Evolutionary conservation across 768 basidiomycete genomes (phyloP).

Genomic region (Auricularia sp.): DNA sequence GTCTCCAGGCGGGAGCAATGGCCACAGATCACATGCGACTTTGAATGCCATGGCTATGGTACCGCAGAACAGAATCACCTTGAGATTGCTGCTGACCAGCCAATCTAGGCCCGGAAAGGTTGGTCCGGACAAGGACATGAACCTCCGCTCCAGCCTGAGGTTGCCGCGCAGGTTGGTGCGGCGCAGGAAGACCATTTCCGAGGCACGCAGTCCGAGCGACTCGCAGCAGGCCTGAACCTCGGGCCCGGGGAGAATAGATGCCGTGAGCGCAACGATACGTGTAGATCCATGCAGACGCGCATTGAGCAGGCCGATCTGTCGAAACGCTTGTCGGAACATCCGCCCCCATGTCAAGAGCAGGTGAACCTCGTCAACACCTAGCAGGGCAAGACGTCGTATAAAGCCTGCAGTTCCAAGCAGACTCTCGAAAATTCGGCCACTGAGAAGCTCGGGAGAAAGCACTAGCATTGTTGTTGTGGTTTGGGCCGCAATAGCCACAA

Average conservation of each 20-base stretch:
- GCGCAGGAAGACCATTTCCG: slow-evolving; percentile 8
- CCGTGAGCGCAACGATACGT: slow-evolving; percentile 9
- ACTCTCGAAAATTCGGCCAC: slow-evolving; percentile 7
- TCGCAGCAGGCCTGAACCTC: slow-evolving; percentile 5
- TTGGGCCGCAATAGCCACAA: too few species aligned
- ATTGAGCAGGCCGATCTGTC: slow-evolving; percentile 4
- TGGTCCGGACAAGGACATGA: too few species aligned
- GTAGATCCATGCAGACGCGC: slow-evolving; percentile 4
- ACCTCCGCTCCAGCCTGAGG: too few species aligned
- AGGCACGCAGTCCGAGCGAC: slow-evolving; percentile 8
- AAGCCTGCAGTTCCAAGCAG: slow-evolving; percentile 8
- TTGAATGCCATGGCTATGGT: too few species aligned
- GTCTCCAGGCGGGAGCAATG: too few species aligned
- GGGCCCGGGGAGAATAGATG: slow-evolving; percentile 7
- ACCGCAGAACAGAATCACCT: too few species aligned
- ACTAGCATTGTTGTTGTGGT: slow-evolving; percentile 1
- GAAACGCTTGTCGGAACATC: slow-evolving; percentile 9
- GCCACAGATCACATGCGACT: too few species aligned
- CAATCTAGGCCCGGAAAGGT: too few species aligned
- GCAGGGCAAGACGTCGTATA: slow-evolving; percentile 1
- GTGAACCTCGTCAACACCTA: slow-evolving; percentile 15
- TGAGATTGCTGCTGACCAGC: too few species aligned
- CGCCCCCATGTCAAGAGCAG: slow-evolving; percentile 13
- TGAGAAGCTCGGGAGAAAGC: slow-evolving; percentile 15
- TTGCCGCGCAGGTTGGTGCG: slow-evolving; percentile 11